These are phyloP conservation scores for Populus tremula DNA, from an alignment of 345 rosid species.

Conservation along the genomic window DNA sequence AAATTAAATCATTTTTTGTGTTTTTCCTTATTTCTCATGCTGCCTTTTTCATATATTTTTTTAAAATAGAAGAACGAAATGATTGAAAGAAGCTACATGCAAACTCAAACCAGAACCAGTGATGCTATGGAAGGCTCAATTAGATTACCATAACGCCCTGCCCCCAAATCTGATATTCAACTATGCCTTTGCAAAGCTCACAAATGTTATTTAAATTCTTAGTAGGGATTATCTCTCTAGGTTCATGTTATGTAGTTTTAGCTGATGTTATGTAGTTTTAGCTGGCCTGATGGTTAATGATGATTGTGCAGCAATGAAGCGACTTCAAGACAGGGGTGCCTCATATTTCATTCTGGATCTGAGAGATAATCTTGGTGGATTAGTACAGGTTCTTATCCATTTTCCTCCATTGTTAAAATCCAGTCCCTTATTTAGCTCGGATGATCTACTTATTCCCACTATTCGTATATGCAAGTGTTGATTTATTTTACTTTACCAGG, in stretches of 20 bases:
- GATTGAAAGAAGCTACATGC: too few relatives aligned
- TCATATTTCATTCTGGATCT: slow-evolving; percentile 82
- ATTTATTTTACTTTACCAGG: not conserved
- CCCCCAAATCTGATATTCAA: too few relatives aligned
- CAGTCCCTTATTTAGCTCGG: not conserved
- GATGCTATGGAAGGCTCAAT: too few relatives aligned
- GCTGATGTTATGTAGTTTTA: slow-evolving; percentile 1
- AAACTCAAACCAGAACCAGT: too few relatives aligned
- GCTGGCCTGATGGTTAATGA: not conserved
- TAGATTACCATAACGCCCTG: too few relatives aligned
- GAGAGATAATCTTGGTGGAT: slow-evolving; percentile 96
- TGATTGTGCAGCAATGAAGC: slow-evolving; percentile 66
- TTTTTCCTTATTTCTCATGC: not conserved
- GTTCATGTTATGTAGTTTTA: slow-evolving; percentile 2
- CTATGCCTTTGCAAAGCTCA: not conserved
- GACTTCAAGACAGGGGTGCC: slow-evolving; percentile 88
- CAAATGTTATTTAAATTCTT: not conserved
- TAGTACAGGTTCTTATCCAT: slow-evolving; percentile 61
- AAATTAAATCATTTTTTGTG: not conserved
- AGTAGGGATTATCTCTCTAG: not conserved
- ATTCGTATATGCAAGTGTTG: not conserved
- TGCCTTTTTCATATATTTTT: not conserved
- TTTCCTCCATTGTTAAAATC: not conserved
- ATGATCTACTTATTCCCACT: not conserved
- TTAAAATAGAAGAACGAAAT: too few relatives aligned